Conservation (phyloP, 768 basidiomycete species). For the Trametes elegans region DNA sequence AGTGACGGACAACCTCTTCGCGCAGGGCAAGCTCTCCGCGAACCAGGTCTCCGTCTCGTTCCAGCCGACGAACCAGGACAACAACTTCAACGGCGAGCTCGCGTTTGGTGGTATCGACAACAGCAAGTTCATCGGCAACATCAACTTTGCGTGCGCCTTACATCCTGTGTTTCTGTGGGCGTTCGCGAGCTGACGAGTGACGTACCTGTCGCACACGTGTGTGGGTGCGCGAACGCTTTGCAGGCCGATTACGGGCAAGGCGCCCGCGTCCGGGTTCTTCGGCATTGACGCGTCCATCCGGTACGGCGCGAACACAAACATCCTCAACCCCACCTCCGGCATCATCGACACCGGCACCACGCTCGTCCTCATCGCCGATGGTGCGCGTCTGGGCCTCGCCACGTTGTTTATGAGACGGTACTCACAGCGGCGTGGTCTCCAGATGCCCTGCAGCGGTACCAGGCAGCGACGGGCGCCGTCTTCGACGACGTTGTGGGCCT, state of each 20-base stretch:
- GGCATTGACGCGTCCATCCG: conserved; percentile 35
- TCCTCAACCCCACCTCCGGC: conserved; percentile 24
- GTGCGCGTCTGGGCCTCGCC: neutral
- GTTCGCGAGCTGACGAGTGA: neutral
- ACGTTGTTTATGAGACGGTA: neutral
- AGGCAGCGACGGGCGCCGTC: conserved; percentile 32
- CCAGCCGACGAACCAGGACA: conserved; percentile 19
- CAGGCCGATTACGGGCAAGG: conserved; percentile 32
- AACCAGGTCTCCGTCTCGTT: conserved; percentile 28
- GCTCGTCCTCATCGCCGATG: conserved; percentile 19
- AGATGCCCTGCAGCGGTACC: conserved; percentile 34
- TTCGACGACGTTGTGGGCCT: conserved; percentile 32
- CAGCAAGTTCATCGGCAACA: conserved; percentile 26
- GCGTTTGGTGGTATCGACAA: conserved; percentile 33
- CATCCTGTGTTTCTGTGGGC: neutral
- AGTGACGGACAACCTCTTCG: conserved; percentile 35
- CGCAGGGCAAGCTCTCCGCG: conserved; percentile 22
- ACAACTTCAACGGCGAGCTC: conserved; percentile 29
- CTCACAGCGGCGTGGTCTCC: neutral
- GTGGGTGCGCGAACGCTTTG: neutral
- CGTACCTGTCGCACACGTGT: neutral
- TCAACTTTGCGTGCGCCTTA: conserved; percentile 27
- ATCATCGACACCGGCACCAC: conserved; percentile 31
- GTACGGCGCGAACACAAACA: conserved; percentile 22
- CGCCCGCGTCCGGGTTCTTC: conserved; percentile 33